Evolutionary conservation across 2,329 filamentous ascomycete species (phyloP).

Genomic region (Tothia fuscella): DNA sequence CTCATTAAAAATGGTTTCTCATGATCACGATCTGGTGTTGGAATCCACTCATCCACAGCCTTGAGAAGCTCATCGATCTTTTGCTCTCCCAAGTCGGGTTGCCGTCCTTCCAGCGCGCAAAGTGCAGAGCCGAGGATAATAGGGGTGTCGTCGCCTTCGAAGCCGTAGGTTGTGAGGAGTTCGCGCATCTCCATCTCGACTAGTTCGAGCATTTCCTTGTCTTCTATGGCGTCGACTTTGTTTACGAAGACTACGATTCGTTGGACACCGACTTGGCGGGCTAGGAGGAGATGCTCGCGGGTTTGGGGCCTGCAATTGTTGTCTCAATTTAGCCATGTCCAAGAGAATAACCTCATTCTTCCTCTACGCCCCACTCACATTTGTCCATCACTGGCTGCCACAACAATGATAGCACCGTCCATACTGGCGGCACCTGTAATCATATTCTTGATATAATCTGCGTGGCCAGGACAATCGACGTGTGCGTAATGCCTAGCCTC

Average conservation of each 20-base stretch:
- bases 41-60: constrained; percentile 92
- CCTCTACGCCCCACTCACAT: constrained; percentile 45
- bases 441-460: constrained; percentile 99
- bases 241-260: constrained; percentile 99
- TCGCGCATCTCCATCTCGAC: constrained; percentile 99
- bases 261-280: constrained; percentile 96
- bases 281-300: constrained; percentile 92
- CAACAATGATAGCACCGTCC: constrained; percentile 98
- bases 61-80: constrained; percentile 88
- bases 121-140: constrained; percentile 96
- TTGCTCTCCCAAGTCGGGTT: constrained; percentile 70
- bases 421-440: constrained; percentile 99
- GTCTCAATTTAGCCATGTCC: too few species aligned
- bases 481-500: constrained; percentile 94
- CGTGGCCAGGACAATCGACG: constrained; percentile 99
- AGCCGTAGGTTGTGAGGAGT: constrained; percentile 81
- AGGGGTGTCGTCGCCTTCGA: constrained; percentile 95
- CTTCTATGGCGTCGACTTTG: constrained; percentile 95
- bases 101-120: constrained; percentile 78
- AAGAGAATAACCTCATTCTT: background rate
- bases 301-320: constrained; percentile 62
- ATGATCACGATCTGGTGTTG: constrained; percentile 81
- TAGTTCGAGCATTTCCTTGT: constrained; percentile 98
- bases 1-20: constrained; percentile 99
- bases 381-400: constrained; percentile 95